These are phyloP conservation scores for Fragaria nilgerrensis DNA, from an alignment of 306 rosid species.

Conservation along the genomic window DNA sequence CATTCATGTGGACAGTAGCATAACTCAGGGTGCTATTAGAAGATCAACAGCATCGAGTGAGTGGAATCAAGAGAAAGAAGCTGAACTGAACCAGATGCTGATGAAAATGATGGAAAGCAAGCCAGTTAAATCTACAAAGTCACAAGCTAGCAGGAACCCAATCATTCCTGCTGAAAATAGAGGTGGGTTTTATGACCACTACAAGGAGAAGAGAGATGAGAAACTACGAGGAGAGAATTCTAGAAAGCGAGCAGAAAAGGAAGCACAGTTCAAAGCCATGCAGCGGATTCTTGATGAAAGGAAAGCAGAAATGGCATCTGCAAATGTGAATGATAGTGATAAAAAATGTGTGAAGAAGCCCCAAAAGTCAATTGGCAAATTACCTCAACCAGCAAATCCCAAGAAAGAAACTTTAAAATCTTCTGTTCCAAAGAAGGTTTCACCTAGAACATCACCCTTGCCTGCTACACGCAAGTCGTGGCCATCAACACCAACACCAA, in stretches of 20 bases:
- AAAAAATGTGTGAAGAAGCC: slow-evolving; percentile 47
- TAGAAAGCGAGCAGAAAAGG: slow-evolving; percentile 60
- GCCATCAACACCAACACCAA: slow-evolving; percentile 74
- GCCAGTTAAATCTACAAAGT: slow-evolving; percentile 47
- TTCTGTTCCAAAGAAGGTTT: slow-evolving; percentile 40
- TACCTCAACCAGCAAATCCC: slow-evolving; percentile 49
- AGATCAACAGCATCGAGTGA: slow-evolving; percentile 59
- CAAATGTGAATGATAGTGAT: slow-evolving; percentile 41
- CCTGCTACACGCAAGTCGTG: slow-evolving; percentile 87
- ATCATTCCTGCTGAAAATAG: slow-evolving; percentile 54
- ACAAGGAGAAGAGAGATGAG: slow-evolving; percentile 85
- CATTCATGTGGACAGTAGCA: slow-evolving; percentile 37
- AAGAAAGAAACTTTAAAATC: slow-evolving; percentile 59
- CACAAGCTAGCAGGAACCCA: slow-evolving; percentile 62
- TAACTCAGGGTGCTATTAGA: slow-evolving; percentile 32
- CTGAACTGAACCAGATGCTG: slow-evolving; percentile 79
- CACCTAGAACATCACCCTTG: slow-evolving; percentile 55
- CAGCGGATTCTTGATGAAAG: slow-evolving; percentile 64
- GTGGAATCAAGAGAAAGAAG: slow-evolving; percentile 78
- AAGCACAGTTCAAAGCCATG: slow-evolving; percentile 59
- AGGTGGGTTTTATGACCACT: slow-evolving; percentile 75
- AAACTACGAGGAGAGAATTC: slow-evolving; percentile 66
- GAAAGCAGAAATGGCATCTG: slow-evolving; percentile 65
- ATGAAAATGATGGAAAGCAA: slow-evolving; percentile 74
- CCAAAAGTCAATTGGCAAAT: slow-evolving; percentile 48